Evolutionary conservation across 73 alveolate species (phyloP), one percentile per base, ranked within the genome.

Genomic region (Paramecium tetraurelia): DNA sequence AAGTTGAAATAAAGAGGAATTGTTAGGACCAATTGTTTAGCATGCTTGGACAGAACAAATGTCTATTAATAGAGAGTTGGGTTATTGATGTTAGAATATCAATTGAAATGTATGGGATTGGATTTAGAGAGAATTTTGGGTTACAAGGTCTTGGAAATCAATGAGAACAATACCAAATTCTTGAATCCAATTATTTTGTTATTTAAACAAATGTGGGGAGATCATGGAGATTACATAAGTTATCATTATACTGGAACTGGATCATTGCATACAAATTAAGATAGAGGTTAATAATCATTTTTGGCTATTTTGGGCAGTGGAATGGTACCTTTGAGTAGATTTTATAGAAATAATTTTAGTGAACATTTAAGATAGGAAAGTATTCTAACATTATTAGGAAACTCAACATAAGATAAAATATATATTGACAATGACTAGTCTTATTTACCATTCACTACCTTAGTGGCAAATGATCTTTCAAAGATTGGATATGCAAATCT

Each of bases 11-110:
- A 98, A 94, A 94, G 93, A 84, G 99, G 99, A 46, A 95, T 96
- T 0, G 95, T 98, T 57, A 93, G 99, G 93, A 95, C 99, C 29
- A 98, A 98, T 92, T 98, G 99, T 80, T 96, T 98, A n/a, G 99
- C 97, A 83, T 97, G 99, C 21, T 96, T 98, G 18, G 99, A 98
- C 89, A 92, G 99, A 92, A 96, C 99, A 5, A 98, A 98, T 89
- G 98, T 95, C 18, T 99, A 95, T 35, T 96, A 98, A 93, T 88
- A 85, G 57, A 92, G 94, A 50, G 89, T 96, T 57, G 98, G 97
- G 5, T 77, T 95, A 71, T 70, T 95, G 3, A 31, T 18, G 59
- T 46, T 46, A 46, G 59, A 46, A 46, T 46, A 46, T 83, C 36
- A 94, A 92, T 29, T 92, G 68, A 71, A 89, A 92, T 71, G 96